These are phyloP conservation scores for Verticillium longisporum DNA, from an alignment of 2,329 filamentous ascomycete genomes.

Conservation along the genomic window DNA sequence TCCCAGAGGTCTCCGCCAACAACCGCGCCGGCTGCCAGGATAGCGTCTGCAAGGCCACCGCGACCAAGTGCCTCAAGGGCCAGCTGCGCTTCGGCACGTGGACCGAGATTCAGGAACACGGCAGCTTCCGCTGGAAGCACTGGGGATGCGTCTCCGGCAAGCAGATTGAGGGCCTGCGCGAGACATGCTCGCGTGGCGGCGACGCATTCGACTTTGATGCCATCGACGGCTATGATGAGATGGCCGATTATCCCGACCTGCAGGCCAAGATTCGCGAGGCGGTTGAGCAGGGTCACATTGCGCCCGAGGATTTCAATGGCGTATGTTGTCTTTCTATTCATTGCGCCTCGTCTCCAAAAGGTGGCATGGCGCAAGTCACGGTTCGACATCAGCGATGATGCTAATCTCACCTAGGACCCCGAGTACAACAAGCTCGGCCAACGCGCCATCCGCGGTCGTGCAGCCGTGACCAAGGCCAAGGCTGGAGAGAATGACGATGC, in stretches of 20 bases:
- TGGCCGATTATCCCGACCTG: conserved; percentile 51
- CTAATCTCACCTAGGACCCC: conserved; percentile 49
- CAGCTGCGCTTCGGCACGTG: conserved; percentile 71
- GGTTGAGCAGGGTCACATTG: conserved; percentile 71
- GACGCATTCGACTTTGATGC: conserved; percentile 50
- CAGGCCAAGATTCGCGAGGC: conserved; percentile 70
- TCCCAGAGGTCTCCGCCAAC: conserved; percentile 62
- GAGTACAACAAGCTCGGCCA: conserved; percentile 66
- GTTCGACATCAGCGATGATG: too few species aligned
- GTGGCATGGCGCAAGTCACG: too few species aligned
- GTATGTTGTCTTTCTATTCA: conserved; percentile 43
- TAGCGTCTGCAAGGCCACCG: conserved; percentile 62
- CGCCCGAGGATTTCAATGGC: conserved; percentile 80
- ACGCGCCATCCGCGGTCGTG: conserved; percentile 51
- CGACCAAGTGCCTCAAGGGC: conserved; percentile 69
- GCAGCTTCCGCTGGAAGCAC: conserved; percentile 73
- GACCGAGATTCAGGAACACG: conserved; percentile 55
- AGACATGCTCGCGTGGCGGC: conserved; percentile 36
- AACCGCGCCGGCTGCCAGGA: conserved; percentile 70
- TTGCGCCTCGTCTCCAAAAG: too few species aligned
- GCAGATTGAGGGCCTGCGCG: conserved; percentile 60
- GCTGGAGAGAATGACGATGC: conserved; percentile 9
- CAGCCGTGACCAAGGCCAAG: conserved; percentile 20
- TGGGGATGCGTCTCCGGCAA: conserved; percentile 88
- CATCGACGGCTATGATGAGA: conserved; percentile 77